phyloP scores from a whole-genome alignment of 805 yeast genomes.

The Cyberlindnera xishuangbannaensis region DNA sequence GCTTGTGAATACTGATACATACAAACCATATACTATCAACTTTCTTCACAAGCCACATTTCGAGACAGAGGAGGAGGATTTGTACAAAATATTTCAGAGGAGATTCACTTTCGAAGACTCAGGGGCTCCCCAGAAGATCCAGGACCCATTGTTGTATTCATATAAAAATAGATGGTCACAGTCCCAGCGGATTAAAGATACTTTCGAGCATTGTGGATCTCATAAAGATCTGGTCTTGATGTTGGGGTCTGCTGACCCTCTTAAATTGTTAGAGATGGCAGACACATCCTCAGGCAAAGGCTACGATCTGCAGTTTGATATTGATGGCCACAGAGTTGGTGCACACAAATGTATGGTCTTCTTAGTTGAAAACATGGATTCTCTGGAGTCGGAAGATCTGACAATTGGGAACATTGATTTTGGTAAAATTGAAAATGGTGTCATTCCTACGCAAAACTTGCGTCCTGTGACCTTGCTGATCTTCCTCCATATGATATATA shows the following conservation, averaged over 20 bases:
- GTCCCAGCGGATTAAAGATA: slow-evolving; percentile 12
- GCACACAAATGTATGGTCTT: slow-evolving; percentile 15
- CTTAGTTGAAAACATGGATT: slow-evolving; percentile 9
- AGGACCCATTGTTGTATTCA: slow-evolving; percentile 17
- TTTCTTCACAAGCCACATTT: slow-evolving; percentile 16
- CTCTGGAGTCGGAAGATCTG: slow-evolving; percentile 30
- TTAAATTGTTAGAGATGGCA: slow-evolving; percentile 1
- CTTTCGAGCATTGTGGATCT: slow-evolving; percentile 6
- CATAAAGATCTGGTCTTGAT: neutral
- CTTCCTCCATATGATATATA: slow-evolving; percentile 43
- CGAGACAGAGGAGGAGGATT: slow-evolving; percentile 13
- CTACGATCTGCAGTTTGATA: slow-evolving; percentile 32
- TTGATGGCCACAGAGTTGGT: slow-evolving; percentile 29
- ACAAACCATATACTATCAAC: slow-evolving; percentile 11
- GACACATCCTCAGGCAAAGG: slow-evolving; percentile 20
- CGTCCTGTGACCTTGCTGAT: slow-evolving; percentile 29
- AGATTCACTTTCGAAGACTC: slow-evolving; percentile 8
- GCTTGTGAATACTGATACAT: slow-evolving; percentile 7
- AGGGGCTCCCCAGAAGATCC: neutral
- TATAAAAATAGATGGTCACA: slow-evolving; percentile 22
- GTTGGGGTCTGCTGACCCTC: slow-evolving; percentile 9
- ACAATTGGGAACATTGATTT: slow-evolving; percentile 16
- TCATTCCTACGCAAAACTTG: slow-evolving; percentile 21
- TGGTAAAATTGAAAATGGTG: slow-evolving; percentile 7
- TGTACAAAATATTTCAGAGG: slow-evolving; percentile 6